These are phyloP conservation scores for Aspergillus unguis DNA, from an alignment of 2,329 filamentous ascomycete genomes.

Conservation along the genomic window DNA sequence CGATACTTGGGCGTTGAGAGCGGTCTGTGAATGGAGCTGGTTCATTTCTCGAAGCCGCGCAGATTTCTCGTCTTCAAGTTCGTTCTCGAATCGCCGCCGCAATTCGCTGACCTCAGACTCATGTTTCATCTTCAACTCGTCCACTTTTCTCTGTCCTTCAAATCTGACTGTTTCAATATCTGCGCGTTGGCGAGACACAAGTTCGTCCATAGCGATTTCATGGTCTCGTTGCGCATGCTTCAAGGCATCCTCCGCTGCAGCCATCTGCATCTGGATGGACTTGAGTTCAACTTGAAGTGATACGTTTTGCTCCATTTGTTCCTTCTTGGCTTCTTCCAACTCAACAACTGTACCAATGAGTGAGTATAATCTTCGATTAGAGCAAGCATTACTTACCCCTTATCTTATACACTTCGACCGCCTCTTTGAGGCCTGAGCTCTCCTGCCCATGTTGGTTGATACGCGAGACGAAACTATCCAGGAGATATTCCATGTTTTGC, in stretches of 20 bases:
- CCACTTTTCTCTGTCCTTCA: slow-evolving; percentile 51
- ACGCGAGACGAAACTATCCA: slow-evolving; percentile 67
- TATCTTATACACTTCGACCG: slow-evolving; percentile 68
- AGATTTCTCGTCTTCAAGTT: slow-evolving; percentile 62
- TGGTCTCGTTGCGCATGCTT: slow-evolving; percentile 53
- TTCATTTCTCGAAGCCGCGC: slow-evolving; percentile 39
- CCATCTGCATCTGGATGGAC: slow-evolving; percentile 53
- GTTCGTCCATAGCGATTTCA: slow-evolving; percentile 51
- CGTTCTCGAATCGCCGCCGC: slow-evolving; percentile 60
- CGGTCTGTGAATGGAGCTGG: slow-evolving; percentile 32
- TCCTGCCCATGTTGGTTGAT: slow-evolving; percentile 68
- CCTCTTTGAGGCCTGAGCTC: slow-evolving; percentile 68
- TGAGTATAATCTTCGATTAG: neutral
- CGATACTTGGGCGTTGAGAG: slow-evolving; percentile 38
- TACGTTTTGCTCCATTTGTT: slow-evolving; percentile 52
- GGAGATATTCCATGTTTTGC: slow-evolving; percentile 71
- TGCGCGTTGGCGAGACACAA: slow-evolving; percentile 51
- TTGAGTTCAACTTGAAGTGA: slow-evolving; percentile 67
- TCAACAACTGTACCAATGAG: slow-evolving; percentile 49
- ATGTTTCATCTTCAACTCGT: slow-evolving; percentile 59
- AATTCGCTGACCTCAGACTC: slow-evolving; percentile 66
- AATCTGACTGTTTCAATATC: slow-evolving; percentile 42
- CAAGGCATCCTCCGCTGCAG: slow-evolving; percentile 47
- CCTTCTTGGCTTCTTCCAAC: slow-evolving; percentile 52
- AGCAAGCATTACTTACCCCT: slow-evolving; percentile 56